Evolutionary conservation across 768 basidiomycete species (phyloP), one percentile per base, ranked within the genome.

Genomic region (Mycena vitilis): DNA sequence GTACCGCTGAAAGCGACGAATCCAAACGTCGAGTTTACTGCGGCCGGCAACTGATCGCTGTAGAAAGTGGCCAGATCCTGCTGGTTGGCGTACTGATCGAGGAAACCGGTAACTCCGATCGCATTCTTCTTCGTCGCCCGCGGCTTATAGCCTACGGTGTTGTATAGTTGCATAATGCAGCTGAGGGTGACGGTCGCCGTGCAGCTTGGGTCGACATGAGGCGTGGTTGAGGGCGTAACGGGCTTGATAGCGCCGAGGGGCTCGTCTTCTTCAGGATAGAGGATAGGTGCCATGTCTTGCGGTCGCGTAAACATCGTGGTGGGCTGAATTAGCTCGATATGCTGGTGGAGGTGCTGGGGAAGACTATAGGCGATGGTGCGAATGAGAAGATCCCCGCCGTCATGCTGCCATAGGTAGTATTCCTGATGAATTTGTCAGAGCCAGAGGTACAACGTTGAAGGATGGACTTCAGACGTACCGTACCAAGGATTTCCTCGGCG

Each of bases 281-380:
- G 34, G 34, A 53, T 58, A 22, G 60, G 47, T 16, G 56, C 70
- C 74, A 47, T 78, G 10, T 78, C 77, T 68, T 82, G 85, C 66
- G 80, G 77, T 65, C 84, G 84, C 49, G 83, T 80, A 72, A 93
- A 93, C 76, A 87, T 84, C 2, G 91, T 93, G 3, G 92, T 93
- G 0, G 92, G 92, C 68, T 92, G 90, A 36, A 93, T 80, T 37
- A 92, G 77, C 44, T 92, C 90, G 63, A 93, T 75, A 73, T 92
- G 90, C 4, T 81, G 78, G 71, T 89, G 84, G 53, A 93, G 77
- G 63, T 84, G 68, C 53, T 82, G 81, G 0, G 92, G 92, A 20
- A 94, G 84, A 72, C 87, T 89, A 79, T 92, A 93, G 66, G 81
- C 81, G 5, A 87, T 89, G n/a, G 92, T 90, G 61, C 92, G 86